Conservation (phyloP, 306 rosid genomes). For the Potentilla sterilis region DNA sequence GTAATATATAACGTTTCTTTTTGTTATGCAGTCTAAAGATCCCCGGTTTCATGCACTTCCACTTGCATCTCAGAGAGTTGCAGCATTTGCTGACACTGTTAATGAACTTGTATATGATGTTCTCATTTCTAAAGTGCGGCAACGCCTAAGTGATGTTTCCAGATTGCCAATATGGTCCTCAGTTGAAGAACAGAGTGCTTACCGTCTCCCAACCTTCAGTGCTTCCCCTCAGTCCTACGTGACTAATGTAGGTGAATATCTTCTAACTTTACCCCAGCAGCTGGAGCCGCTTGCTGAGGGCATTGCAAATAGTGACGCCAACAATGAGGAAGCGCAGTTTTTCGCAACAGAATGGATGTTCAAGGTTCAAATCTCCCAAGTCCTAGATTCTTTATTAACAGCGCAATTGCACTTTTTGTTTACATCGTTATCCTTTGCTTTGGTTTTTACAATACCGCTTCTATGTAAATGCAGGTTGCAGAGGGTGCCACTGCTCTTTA, state of each 20-base stretch:
- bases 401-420: not conserved
- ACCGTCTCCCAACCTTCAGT: conserved; percentile 87
- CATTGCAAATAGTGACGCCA: conserved; percentile 66
- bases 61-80: conserved; percentile 88
- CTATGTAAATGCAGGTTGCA: conserved; percentile 59
- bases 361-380: conserved; percentile 52
- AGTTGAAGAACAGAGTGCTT: conserved; percentile 82
- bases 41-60: conserved; percentile 99
- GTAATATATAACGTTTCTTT: conserved; percentile 11
- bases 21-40: conserved; percentile 84
- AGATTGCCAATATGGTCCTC: conserved; percentile 87
- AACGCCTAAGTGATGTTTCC: conserved; percentile 86
- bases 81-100: conserved; percentile 85
- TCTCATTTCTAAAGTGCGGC: conserved; percentile 96
- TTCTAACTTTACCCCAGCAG: conserved; percentile 95
- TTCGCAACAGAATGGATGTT: conserved; percentile 99
- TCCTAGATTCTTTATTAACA: not conserved
- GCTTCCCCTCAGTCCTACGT: conserved; percentile 91
- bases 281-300: conserved; percentile 99
- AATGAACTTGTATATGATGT: conserved; percentile 96
- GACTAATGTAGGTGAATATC: conserved; percentile 90
- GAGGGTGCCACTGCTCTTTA: conserved; percentile 95
- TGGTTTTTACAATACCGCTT: not conserved
- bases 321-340: conserved; percentile 91
- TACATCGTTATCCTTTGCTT: not conserved